These are phyloP conservation scores for Epichloe bromicola DNA, from an alignment of 2,329 filamentous ascomycete genomes.

Conservation along the genomic window DNA sequence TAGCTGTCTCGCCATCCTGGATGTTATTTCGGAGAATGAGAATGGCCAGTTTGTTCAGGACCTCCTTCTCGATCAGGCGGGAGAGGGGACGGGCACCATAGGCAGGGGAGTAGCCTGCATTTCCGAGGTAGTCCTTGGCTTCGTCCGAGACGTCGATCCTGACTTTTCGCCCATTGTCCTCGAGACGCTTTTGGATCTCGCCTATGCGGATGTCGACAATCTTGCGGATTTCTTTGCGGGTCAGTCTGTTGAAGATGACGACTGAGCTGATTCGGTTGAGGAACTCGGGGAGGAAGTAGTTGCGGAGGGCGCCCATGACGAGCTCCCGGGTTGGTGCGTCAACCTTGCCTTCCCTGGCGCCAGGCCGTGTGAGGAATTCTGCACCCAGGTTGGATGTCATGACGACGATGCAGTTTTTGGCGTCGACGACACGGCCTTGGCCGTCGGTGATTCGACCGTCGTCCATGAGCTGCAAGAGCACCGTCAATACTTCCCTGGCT, in stretches of 20 bases:
- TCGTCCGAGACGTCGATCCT: constrained; percentile 68
- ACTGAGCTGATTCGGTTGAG: constrained; percentile 93
- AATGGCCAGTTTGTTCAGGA: constrained; percentile 85
- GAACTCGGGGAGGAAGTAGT: constrained; percentile 97
- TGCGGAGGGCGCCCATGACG: constrained; percentile 80
- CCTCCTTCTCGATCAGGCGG: constrained; percentile 90
- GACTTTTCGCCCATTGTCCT: constrained; percentile 73
- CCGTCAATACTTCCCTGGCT: constrained; percentile 91
- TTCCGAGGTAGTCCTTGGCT: constrained; percentile 86
- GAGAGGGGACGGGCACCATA: constrained; percentile 86
- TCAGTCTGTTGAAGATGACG: constrained; percentile 97
- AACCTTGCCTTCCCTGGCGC: constrained; percentile 68
- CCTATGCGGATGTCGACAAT: constrained; percentile 82
- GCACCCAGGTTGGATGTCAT: constrained; percentile 98
- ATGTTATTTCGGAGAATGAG: constrained; percentile 78
- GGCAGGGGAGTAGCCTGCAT: constrained; percentile 83
- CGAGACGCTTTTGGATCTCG: constrained; percentile 88
- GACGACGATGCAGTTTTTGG: constrained; percentile 96
- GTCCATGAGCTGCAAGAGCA: constrained; percentile 98
- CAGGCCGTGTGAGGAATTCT: constrained; percentile 75
- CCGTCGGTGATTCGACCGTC: constrained; percentile 97
- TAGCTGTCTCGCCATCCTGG: constrained; percentile 71
- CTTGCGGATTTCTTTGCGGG: constrained; percentile 75
- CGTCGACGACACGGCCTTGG: constrained; percentile 88
- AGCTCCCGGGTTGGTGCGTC: constrained; percentile 76